Conservation (phyloP, 768 basidiomycete genomes). For the Exidia glandulosa region DNA sequence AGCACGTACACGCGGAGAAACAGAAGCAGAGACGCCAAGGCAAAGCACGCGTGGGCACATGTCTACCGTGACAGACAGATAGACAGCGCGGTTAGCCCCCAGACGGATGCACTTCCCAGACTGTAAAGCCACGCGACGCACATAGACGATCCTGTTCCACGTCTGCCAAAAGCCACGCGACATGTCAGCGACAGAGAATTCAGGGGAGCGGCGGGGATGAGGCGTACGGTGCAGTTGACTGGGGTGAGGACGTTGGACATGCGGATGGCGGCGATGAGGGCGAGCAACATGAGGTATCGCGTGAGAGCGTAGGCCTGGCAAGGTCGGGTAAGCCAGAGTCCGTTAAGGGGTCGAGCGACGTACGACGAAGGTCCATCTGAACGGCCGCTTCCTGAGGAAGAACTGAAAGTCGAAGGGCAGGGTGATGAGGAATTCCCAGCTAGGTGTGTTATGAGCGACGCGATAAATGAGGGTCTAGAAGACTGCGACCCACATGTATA, state of each 20-base stretch:
- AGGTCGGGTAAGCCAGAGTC: slow-evolving; percentile 46
- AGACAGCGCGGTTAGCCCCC: not conserved
- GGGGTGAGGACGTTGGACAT: slow-evolving; percentile 58
- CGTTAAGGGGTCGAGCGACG: slow-evolving; percentile 39
- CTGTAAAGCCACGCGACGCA: not conserved
- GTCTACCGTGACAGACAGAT: no score
- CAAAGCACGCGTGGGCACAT: not conserved
- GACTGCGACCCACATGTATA: not conserved
- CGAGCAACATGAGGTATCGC: not conserved
- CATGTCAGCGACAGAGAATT: not conserved
- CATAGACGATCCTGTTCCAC: not conserved
- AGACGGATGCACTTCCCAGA: not conserved
- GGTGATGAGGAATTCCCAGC: not conserved
- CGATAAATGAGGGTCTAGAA: no score
- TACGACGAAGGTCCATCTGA: slow-evolving; percentile 9
- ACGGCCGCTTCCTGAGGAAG: slow-evolving; percentile 51
- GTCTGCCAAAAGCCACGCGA: not conserved
- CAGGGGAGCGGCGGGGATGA: slow-evolving; percentile 21
- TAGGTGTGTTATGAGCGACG: not conserved
- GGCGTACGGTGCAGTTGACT: slow-evolving; percentile 35
- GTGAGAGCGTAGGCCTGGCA: not conserved
- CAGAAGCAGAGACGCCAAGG: not conserved
- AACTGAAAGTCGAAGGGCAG: slow-evolving; percentile 23
- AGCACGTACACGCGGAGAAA: not conserved
- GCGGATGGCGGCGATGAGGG: slow-evolving; percentile 23